Evolutionary conservation across 805 yeast genomes (phyloP), one percentile per base, ranked within the genome.

Genomic region (Kluyveromyces lactis): DNA sequence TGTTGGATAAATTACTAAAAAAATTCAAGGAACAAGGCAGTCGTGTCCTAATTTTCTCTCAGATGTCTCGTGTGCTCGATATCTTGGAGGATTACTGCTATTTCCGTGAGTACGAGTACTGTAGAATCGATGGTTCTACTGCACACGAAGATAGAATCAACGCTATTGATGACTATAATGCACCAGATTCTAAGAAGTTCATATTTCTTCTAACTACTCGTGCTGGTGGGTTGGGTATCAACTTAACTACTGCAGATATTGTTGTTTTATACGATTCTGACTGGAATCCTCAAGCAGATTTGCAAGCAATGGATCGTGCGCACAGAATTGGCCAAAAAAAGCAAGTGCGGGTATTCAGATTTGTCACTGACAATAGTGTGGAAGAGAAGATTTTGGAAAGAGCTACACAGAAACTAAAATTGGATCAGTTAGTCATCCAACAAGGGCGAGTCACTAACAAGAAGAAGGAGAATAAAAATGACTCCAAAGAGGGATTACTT

Each of bases 171-270:
- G 87, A 80, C 29, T 83, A 79, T 56, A 83, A 83, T 52, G 76
- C 72, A n/a, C 87, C 86, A 10, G 84, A 68, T 31, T 75, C 83
- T 4, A 69, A 73, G 11, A 83, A 83, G 49, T 83, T 83, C 55
- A 68, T 81, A n/a, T 83, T 83, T 49, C 61, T 83, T 45, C 66
- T 83, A 48, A 83, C 94, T 4, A 83, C 94, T 3, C 75, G 94
- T 68, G 94, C 94, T 33, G 92, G 96, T 62, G 95, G 95, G 9
- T 69, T 86, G 56, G 94, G 94, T 62, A 83, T 83, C 52, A 83
- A 83, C 55, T 69, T 83, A 52, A 83, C 92, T 3, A 66, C 79
- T n/a, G 92, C 92, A 1, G 89, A 83, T 58, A 68, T 79, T 46
- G 94, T 83, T 34, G 73, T 83, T 2, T 60, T 83, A 33, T 83